Percentiles rank a stretch among this genome's conserved stretches.
Conservation (phyloP, 2,329 filamentous ascomycete species). For the Fusarium beomiforme region DNA sequence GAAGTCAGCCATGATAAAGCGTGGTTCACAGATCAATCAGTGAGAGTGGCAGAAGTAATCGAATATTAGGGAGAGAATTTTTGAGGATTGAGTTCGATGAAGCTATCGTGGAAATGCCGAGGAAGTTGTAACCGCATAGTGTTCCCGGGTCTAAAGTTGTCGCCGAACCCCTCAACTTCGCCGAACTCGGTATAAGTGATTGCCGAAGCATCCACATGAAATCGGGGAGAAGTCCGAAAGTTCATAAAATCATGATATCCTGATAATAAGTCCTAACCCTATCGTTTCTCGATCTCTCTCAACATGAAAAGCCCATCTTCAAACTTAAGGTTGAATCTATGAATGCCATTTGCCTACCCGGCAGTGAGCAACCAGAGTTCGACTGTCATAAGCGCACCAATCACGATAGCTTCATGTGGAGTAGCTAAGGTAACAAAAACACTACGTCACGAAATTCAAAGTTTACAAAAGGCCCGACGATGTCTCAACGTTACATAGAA, state of each 20-base stretch:
- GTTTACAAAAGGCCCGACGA: constrained; percentile 4
- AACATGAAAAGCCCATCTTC: too few species aligned
- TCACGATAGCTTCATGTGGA: not conserved
- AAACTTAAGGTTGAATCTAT: too few species aligned
- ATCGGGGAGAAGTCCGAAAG: not conserved
- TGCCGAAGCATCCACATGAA: not conserved
- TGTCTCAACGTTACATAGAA: constrained; percentile 21
- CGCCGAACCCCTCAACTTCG: constrained; percentile 2
- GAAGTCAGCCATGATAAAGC: constrained; percentile 37
- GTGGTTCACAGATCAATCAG: too few species aligned
- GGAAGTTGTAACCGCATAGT: not conserved
- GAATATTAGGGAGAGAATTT: rapidly evolving
- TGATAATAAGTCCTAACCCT: too few species aligned
- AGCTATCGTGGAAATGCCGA: constrained; percentile 4
- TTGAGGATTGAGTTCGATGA: not conserved
- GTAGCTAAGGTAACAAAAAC: not conserved
- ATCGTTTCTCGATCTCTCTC: too few species aligned
- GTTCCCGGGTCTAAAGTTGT: not conserved
- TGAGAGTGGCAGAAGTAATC: too few species aligned
- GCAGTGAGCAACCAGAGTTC: too few species aligned
- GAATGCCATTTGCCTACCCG: too few species aligned
- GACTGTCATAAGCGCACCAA: constrained; percentile 1
- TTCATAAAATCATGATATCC: not conserved
- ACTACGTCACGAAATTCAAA: constrained; percentile 17
- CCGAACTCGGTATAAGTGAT: constrained; percentile 8